Evolutionary conservation across 163 green algal species (phyloP).

Genomic region (Chloromonas sp.): DNA sequence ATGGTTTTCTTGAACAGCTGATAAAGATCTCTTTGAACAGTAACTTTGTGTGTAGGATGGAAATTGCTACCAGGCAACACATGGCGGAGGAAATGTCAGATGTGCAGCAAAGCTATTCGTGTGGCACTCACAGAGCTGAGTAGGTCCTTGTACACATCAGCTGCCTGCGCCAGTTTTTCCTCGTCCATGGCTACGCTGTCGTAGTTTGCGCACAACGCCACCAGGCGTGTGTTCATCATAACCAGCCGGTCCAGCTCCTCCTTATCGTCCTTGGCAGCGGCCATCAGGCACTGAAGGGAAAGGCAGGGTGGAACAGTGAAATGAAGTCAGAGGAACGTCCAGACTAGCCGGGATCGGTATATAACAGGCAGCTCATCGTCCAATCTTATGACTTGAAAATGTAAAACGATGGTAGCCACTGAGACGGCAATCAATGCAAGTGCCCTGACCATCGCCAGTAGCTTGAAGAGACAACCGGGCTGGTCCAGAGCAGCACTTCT

Average conservation of each 20-base stretch:
- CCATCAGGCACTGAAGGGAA: conserved; percentile 44
- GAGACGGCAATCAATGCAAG: too few relatives aligned
- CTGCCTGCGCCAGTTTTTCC: conserved; percentile 41
- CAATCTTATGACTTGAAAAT: too few relatives aligned
- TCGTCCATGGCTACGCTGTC: conserved; percentile 44
- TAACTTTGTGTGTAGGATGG: too few relatives aligned
- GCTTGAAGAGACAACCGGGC: too few relatives aligned
- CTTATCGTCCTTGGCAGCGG: conserved; percentile 38
- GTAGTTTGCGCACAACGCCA: conserved; percentile 42
- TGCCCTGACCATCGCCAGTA: too few relatives aligned
- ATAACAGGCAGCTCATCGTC: neutral
- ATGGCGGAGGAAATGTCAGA: too few relatives aligned
- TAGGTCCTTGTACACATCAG: conserved; percentile 47
- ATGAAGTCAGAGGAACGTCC: neutral
- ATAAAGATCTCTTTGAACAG: too few relatives aligned
- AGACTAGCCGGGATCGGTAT: neutral
- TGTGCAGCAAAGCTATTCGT: too few relatives aligned
- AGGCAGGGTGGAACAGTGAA: neutral
- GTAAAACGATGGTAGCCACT: too few relatives aligned
- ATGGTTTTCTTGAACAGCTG: too few relatives aligned
- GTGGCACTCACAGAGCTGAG: conserved; percentile 35
- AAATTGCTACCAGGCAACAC: too few relatives aligned
- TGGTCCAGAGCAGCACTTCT: too few relatives aligned
- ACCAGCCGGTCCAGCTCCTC: conserved; percentile 36
- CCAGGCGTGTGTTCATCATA: conserved; percentile 48